Base-by-base conservation (phyloP, 345 rosid genomes). In the Corchorus olitorius region DNA sequence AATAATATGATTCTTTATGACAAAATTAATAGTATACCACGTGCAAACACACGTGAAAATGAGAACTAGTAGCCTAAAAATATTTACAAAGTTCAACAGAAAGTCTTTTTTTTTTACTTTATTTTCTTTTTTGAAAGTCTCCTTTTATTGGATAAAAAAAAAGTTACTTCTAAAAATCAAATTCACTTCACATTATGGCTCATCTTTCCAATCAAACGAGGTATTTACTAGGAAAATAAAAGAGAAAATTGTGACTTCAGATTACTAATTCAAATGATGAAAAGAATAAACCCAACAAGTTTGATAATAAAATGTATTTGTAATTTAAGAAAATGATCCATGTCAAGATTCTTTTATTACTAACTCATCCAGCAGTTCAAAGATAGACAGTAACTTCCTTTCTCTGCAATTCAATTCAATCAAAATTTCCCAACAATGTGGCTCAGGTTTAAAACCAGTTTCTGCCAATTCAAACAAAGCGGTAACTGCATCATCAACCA, bases 321-420 rank as follows among this genome's bases (percentile, higher is more conserved):
- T 34, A 19, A 34, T 12, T 58, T 1, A 12, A 27, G 37, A 27
- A 27, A 59, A 22, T 59, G 16, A 59, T 1, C 56, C 14, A 22
- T n/a, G 33, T 56, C 13, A 33, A 2, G 33, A 49, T 68, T 49
- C 65, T 58, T 58, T 73, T 27, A 22, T 65, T n/a, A 78, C 78
- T 68, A 93, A 83, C 56, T 89, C 88, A 77, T 90, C 92, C 52
- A 93, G 82, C 76, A 87, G 77, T 80, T 87, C 87, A 81, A 89
- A 87, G 49, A 84, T 85, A 75, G 76, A 78, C 33, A 92, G 16
- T 68, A 92, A 81, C 76, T 86, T 92, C 88, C 96, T 89, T 79
- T 91, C 97, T 84, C 88, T 88, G 85, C 93, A 92, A 6, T 82
- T 70, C 67, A 88, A 80, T 79, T 86, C 86, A 80, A 88, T 78